These are phyloP conservation scores for Penicillium desertorum DNA, from an alignment of 495 filamentous ascomycete species.

Conservation along the genomic window DNA sequence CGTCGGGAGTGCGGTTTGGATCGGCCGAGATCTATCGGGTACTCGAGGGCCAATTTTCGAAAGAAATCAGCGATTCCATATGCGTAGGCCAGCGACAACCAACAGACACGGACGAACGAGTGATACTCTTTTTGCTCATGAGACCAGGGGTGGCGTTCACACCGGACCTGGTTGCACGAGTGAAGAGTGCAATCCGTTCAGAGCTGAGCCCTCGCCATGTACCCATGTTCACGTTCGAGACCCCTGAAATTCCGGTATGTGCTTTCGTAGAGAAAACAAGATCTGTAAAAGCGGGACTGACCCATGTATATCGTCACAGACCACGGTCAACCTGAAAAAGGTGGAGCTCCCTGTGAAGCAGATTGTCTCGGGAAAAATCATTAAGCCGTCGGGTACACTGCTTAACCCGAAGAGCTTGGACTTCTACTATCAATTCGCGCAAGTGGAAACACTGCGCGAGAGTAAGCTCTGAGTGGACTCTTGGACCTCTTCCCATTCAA, in stretches of 20 bases:
- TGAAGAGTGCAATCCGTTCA: constrained; percentile 61
- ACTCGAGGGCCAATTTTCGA: constrained; percentile 63
- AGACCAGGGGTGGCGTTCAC: constrained; percentile 56
- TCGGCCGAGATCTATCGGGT: constrained; percentile 76
- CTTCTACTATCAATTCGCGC: constrained; percentile 78
- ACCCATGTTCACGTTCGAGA: constrained; percentile 76
- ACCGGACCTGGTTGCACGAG: constrained; percentile 52
- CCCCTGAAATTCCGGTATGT: constrained; percentile 75
- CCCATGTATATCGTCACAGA: constrained; percentile 42
- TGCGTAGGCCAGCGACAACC: constrained; percentile 74
- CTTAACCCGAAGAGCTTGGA: constrained; percentile 72
- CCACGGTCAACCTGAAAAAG: constrained; percentile 81
- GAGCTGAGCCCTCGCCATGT: constrained; percentile 72
- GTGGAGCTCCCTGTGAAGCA: constrained; percentile 84
- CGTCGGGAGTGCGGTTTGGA: constrained; percentile 74
- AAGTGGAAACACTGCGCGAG: constrained; percentile 62
- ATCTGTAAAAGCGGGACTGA: constrained; percentile 4
- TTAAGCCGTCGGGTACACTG: constrained; percentile 75
- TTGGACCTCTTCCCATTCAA: constrained; percentile 6
- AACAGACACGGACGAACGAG: constrained; percentile 67
- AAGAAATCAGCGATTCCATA: constrained; percentile 62
- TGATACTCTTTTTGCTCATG: constrained; percentile 68
- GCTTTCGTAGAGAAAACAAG: background rate
- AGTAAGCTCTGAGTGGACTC: constrained; percentile 25
- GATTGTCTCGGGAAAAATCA: constrained; percentile 70